A percentile compares a stretch with the other conserved stretches of the same genome.
Evolutionary conservation across 345 rosid species (phyloP).

Genomic region (Eucalyptus cloeziana): DNA sequence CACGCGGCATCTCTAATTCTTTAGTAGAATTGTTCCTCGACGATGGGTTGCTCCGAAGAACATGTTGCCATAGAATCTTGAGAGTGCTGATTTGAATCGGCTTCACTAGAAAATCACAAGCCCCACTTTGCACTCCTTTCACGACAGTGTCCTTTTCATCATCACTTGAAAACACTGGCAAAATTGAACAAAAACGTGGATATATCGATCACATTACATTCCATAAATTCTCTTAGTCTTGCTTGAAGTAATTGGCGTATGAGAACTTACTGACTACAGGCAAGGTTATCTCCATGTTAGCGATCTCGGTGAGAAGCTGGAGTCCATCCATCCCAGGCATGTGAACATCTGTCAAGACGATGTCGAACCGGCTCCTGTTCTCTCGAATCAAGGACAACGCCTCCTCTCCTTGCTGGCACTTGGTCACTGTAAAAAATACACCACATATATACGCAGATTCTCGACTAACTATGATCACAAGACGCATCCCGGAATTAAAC

Average conservation of each 20-base stretch:
- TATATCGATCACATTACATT: not conserved
- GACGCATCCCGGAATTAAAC: not conserved
- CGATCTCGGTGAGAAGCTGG: not conserved
- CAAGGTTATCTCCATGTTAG: not conserved
- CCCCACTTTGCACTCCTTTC: not conserved
- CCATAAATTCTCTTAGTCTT: not conserved
- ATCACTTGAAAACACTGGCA: not conserved
- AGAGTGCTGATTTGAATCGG: not conserved
- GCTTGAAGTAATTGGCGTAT: not conserved
- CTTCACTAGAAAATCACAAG: not conserved
- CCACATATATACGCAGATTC: not conserved
- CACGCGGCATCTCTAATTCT: not conserved
- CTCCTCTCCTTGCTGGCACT: not conserved
- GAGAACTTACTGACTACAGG: not conserved
- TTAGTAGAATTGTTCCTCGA: not conserved
- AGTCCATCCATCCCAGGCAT: slow-evolving; percentile 4
- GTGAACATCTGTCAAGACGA: not conserved
- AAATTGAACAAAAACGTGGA: not conserved
- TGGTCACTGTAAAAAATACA: not conserved
- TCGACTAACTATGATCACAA: not conserved
- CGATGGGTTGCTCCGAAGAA: not conserved
- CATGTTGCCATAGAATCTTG: not conserved
- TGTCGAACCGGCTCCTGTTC: not conserved
- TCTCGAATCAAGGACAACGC: not conserved
- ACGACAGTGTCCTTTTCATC: not conserved